Percentiles rank a stretch among this genome's conserved stretches.
These are phyloP conservation scores for Beta lomatogona DNA, from an alignment of 179 eudicot species.

Conservation along the genomic window DNA sequence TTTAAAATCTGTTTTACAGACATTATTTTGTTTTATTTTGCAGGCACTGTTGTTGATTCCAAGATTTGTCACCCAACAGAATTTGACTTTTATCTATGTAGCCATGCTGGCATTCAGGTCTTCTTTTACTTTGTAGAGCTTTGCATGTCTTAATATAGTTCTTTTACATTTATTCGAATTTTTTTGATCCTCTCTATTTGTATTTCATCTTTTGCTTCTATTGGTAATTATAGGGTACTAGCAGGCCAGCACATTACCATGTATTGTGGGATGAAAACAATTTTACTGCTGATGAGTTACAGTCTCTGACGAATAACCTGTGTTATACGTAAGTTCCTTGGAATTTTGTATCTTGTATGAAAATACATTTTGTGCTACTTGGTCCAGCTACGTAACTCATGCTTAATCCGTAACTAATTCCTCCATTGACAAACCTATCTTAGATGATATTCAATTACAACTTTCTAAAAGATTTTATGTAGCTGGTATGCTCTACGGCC, in stretches of 20 bases:
- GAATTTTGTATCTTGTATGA: neutral
- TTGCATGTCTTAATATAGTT: neutral
- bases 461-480: too few species aligned
- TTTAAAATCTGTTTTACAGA: neutral
- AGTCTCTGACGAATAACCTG: constrained; percentile 78
- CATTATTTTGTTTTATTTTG: neutral
- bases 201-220: neutral
- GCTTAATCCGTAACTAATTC: neutral
- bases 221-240: constrained; percentile 65
- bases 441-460: too few species aligned
- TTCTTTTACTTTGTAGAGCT: neutral
- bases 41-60: constrained; percentile 94
- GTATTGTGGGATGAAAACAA: constrained; percentile 93
- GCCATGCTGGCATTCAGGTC: constrained; percentile 95
- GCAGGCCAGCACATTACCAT: constrained; percentile 97
- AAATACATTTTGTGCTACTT: neutral
- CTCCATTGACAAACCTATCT: neutral
- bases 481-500: too few species aligned
- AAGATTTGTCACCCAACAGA: constrained; percentile 96
- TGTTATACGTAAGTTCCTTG: constrained; percentile 76
- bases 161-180: neutral
- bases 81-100: constrained; percentile 86
- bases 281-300: constrained; percentile 85
- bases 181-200: neutral
- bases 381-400: neutral